A percentile compares a stretch with the other conserved stretches of the same genome.
These are phyloP conservation scores for Ustilago crameri DNA, from an alignment of 1,284 basidiomycete species.

Conservation along the genomic window DNA sequence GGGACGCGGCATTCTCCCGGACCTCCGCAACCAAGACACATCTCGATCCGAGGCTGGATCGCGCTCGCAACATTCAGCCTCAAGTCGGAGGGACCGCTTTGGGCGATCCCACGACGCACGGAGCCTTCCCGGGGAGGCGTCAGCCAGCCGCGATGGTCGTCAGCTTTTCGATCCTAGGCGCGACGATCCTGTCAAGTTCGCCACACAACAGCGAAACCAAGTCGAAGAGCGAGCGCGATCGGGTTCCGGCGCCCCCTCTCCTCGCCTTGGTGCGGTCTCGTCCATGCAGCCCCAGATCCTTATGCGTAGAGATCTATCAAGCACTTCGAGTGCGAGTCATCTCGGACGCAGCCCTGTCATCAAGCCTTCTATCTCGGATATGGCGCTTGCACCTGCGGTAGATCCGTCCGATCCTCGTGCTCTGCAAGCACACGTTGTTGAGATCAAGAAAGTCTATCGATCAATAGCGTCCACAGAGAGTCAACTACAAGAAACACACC, in stretches of 20 bases:
- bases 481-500: constrained; percentile 73
- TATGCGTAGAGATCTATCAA: constrained; percentile 35
- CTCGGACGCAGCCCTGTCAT: constrained; percentile 29
- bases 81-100: constrained; percentile 37
- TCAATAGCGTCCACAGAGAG: constrained; percentile 79
- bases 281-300: constrained; percentile 27
- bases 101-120: constrained; percentile 31
- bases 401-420: constrained; percentile 26
- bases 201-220: constrained; percentile 36
- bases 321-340: constrained; percentile 19
- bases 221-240: constrained; percentile 25
- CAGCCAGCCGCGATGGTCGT: constrained; percentile 32
- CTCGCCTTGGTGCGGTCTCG: constrained; percentile 13
- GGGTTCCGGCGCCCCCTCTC: constrained; percentile 11
- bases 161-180: constrained; percentile 81
- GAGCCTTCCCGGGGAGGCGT: constrained; percentile 28
- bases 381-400: constrained; percentile 21
- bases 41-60: constrained; percentile 26
- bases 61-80: constrained; percentile 24
- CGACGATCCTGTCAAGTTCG: constrained; percentile 78
- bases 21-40: constrained; percentile 23
- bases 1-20: constrained; percentile 21
- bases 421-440: constrained; percentile 71
- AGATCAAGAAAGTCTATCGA: constrained; percentile 83
- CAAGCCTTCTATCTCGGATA: constrained; percentile 22